These are phyloP conservation scores for Citrus australasica DNA, from an alignment of 345 rosid genomes.

Conservation along the genomic window DNA sequence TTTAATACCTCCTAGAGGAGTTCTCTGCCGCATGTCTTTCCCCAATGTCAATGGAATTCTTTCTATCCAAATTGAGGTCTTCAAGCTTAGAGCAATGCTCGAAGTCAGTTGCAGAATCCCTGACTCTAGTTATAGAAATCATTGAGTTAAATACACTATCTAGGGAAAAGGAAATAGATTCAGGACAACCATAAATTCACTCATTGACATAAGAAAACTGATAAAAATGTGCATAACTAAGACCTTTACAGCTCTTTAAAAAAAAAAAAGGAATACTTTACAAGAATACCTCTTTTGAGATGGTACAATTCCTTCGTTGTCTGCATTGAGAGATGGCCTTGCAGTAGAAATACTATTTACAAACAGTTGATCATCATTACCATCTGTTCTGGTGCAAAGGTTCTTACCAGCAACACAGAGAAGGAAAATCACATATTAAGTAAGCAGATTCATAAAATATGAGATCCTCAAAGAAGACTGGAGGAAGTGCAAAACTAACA, in stretches of 20 bases:
- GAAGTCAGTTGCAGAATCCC: slow-evolving; percentile 50
- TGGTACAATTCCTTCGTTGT: slow-evolving; percentile 33
- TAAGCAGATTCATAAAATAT: slow-evolving; percentile 7
- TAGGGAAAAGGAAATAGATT: neutral
- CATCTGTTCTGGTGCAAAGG: slow-evolving; percentile 33
- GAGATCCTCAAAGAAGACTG: slow-evolving; percentile 14
- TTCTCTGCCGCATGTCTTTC: slow-evolving; percentile 27
- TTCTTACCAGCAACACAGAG: slow-evolving; percentile 29
- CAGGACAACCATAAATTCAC: neutral
- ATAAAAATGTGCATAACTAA: neutral
- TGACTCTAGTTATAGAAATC: slow-evolving; percentile 29
- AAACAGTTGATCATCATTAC: slow-evolving; percentile 27
- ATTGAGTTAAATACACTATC: neutral
- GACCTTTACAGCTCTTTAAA: neutral
- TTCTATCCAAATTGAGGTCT: slow-evolving; percentile 68
- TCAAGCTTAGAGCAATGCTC: slow-evolving; percentile 74
- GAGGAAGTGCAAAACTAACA: slow-evolving; percentile 1
- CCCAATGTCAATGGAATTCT: slow-evolving; percentile 34
- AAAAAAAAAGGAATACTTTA: neutral
- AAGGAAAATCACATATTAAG: slow-evolving; percentile 5
- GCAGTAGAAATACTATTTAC: slow-evolving; percentile 18
- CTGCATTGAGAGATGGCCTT: slow-evolving; percentile 26
- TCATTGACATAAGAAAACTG: neutral
- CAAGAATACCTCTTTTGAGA: slow-evolving; percentile 42
- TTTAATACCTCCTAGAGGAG: slow-evolving; percentile 37